Evolutionary conservation across 345 rosid genomes (phyloP).

Genomic region (Diplotaxis tenuifolia): DNA sequence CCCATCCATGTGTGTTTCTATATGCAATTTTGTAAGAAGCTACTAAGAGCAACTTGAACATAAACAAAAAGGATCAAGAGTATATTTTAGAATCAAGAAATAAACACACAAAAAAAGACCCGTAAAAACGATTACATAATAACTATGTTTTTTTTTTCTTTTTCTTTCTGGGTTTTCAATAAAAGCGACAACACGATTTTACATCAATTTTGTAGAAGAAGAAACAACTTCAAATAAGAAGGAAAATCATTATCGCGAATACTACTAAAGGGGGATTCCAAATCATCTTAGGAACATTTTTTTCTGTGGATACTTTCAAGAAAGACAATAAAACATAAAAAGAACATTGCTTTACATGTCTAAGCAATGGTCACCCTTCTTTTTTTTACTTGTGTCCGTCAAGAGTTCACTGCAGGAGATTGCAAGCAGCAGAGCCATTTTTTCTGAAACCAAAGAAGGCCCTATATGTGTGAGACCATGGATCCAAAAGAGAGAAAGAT

Average conservation of each 20-base stretch:
- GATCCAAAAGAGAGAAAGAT: not conserved
- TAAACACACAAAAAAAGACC: no score
- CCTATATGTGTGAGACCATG: not conserved
- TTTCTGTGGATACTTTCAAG: conserved; percentile 27
- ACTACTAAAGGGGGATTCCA: conserved; percentile 38
- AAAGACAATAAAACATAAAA: conserved; percentile 40
- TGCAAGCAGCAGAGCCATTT: conserved; percentile 94
- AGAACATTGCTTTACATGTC: conserved; percentile 37
- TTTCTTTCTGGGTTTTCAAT: conserved; percentile 23
- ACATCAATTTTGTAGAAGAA: conserved; percentile 41
- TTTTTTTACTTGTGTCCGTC: conserved; percentile 27
- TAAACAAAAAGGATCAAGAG: no score
- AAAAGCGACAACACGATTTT: conserved; percentile 47
- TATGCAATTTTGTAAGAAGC: no score
- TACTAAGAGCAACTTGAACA: no score
- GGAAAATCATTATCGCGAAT: conserved; percentile 37
- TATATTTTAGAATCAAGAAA: no score
- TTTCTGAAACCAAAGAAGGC: conserved; percentile 51
- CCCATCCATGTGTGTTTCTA: no score
- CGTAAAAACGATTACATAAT: conserved; percentile 35
- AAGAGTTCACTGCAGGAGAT: conserved; percentile 66
- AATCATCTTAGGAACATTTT: conserved; percentile 41
- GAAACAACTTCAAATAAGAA: conserved; percentile 38
- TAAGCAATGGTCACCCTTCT: conserved; percentile 37
- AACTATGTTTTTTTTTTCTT: conserved; percentile 23